Evolutionary conservation across 768 basidiomycete genomes (phyloP).

Genomic region (Chalciporus pseudorubinellus): DNA sequence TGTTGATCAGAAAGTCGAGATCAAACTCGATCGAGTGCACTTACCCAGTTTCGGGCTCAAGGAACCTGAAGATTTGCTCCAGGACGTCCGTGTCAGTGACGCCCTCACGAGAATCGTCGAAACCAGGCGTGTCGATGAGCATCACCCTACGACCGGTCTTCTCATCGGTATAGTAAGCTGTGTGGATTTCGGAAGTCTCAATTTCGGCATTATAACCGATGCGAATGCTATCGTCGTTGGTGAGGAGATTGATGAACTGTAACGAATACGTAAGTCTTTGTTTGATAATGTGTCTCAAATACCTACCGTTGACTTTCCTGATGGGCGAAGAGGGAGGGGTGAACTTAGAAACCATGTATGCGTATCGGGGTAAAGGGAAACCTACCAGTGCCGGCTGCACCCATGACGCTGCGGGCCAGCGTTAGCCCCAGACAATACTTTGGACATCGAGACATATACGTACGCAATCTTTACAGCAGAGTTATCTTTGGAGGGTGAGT

Average conservation of each 20-base stretch:
- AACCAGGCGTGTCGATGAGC: slow-evolving; percentile 9
- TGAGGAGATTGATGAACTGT: slow-evolving; percentile 6
- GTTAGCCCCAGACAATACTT: neutral
- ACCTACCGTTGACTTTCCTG: slow-evolving; percentile 12
- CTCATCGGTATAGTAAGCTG: neutral
- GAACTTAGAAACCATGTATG: neutral
- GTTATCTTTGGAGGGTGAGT: too few relatives aligned
- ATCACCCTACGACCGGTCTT: neutral
- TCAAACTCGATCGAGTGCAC: neutral
- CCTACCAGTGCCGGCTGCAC: slow-evolving; percentile 9
- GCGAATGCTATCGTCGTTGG: neutral
- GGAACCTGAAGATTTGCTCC: slow-evolving; percentile 2
- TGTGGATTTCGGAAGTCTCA: neutral
- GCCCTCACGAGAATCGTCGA: slow-evolving; percentile 6
- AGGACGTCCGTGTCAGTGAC: slow-evolving; percentile 18
- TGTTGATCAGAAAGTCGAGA: neutral
- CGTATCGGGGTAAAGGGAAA: neutral
- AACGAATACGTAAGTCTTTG: neutral
- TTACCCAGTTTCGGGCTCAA: neutral
- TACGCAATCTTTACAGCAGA: too few relatives aligned
- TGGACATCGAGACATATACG: neutral
- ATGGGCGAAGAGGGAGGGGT: neutral
- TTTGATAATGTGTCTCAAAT: neutral
- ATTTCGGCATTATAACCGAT: slow-evolving; percentile 1
- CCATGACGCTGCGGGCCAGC: slow-evolving; percentile 2